Percentiles rank a stretch among this genome's conserved stretches.
phyloP scores from a whole-genome alignment of 495 filamentous ascomycete genomes.

The Zalerion maritima region DNA sequence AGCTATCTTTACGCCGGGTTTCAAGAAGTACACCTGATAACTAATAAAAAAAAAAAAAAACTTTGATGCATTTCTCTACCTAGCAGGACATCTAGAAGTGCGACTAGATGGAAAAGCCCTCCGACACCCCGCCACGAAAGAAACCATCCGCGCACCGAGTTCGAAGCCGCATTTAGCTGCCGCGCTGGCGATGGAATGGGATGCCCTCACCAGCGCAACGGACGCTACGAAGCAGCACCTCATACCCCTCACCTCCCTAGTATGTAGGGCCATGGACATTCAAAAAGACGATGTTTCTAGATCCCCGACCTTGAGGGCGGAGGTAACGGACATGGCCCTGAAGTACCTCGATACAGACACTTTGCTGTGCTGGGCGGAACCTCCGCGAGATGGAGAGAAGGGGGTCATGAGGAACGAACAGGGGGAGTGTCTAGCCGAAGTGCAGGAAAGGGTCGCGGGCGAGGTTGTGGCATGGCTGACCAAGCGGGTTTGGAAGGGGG shows the following conservation, averaged over 20 bases:
- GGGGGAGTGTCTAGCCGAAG: slow-evolving; percentile 45
- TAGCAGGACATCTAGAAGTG: slow-evolving; percentile 49
- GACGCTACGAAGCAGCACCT: slow-evolving; percentile 68
- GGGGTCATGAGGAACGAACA: slow-evolving; percentile 13
- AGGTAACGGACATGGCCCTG: slow-evolving; percentile 53
- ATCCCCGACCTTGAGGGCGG: slow-evolving; percentile 27
- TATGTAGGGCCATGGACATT: slow-evolving; percentile 69
- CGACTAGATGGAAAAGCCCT: slow-evolving; percentile 70
- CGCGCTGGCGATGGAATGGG: slow-evolving; percentile 86
- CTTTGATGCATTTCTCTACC: background rate
- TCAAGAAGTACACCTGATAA: slow-evolving; percentile 1
- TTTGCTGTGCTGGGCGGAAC: slow-evolving; percentile 78
- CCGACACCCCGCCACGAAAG: slow-evolving; percentile 55
- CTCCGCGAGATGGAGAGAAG: slow-evolving; percentile 22
- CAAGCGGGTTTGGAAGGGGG: slow-evolving; percentile 68
- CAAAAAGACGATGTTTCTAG: slow-evolving; percentile 37
- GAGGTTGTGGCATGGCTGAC: slow-evolving; percentile 58
- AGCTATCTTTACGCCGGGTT: background rate
- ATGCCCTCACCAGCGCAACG: slow-evolving; percentile 59
- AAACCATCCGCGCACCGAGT: slow-evolving; percentile 52
- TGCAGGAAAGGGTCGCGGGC: slow-evolving; percentile 52
- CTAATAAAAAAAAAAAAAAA: no score
- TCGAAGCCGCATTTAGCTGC: slow-evolving; percentile 72
- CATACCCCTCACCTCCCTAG: slow-evolving; percentile 79
- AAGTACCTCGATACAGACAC: slow-evolving; percentile 87